Evolutionary conservation across 768 basidiomycete species (phyloP).

Genomic region (Pulveroboletus ravenelii): DNA sequence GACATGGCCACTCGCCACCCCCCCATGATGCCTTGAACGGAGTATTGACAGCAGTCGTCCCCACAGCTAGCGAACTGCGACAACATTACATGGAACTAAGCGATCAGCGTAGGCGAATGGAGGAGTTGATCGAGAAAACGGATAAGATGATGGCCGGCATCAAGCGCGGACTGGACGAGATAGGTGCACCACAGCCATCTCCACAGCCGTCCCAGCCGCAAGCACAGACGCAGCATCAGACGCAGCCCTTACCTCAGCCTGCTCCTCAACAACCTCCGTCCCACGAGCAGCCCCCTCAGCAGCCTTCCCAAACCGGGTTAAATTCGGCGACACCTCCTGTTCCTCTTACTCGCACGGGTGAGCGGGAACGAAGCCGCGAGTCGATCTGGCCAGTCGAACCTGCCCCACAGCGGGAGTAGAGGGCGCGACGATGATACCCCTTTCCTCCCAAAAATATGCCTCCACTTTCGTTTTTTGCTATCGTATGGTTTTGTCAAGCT

Average conservation of each 20-base stretch:
- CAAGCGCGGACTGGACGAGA: constrained; percentile 73
- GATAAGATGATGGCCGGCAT: constrained; percentile 68
- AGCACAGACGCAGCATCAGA: constrained; percentile 23
- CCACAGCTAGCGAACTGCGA: constrained; percentile 59
- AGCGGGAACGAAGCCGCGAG: constrained; percentile 29
- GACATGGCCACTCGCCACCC: constrained; percentile 35
- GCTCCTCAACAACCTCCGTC: constrained; percentile 19
- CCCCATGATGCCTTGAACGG: constrained; percentile 32
- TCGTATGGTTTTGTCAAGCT: constrained; percentile 23
- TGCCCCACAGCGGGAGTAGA: constrained; percentile 25
- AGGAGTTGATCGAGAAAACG: constrained; percentile 74
- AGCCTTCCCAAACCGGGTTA: constrained; percentile 14
- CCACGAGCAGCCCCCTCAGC: constrained; percentile 27
- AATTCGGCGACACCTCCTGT: constrained; percentile 13
- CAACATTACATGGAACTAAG: constrained; percentile 63
- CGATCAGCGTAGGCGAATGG: constrained; percentile 58
- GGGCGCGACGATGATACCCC: constrained; percentile 12
- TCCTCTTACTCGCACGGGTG: constrained; percentile 22
- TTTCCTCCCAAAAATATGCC: constrained; percentile 18
- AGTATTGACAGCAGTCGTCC: constrained; percentile 27
- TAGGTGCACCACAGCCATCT: constrained; percentile 31
- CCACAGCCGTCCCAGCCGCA: constrained; percentile 18
- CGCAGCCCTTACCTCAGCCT: constrained; percentile 23
- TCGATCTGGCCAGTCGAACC: constrained; percentile 29
- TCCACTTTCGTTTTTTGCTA: constrained; percentile 29